Evolutionary conservation across 176 grass and related monocot genomes (phyloP), one percentile per base, ranked within the genome.

Genomic region (Olyra latifolia): DNA sequence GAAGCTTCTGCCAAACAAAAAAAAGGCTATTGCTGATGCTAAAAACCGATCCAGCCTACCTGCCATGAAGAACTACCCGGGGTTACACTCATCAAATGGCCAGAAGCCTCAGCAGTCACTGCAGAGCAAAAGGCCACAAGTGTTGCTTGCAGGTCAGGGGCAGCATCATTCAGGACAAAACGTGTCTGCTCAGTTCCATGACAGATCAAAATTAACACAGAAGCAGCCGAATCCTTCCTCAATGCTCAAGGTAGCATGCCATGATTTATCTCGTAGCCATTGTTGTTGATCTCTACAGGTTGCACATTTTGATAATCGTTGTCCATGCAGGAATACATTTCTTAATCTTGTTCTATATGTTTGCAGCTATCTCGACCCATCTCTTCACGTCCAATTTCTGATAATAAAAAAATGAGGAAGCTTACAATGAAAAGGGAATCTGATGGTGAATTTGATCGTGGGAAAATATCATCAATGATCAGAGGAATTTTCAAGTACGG

Each of bases 161-260:
- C 55, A 72, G 6, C 82, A 17, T 2, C 57, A 61, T 44, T 53
- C 23, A 39, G 72, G 41, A 50, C 72, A 70, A 25, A 87, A 77
- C n/a, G 89, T 69, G 66, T 46, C 39, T 55, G 59, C 74, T 40
- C 23, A 58, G 28, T 47, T 39, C 66, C 54, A 24, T 13, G 45
- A 54, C 49, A 70, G 77, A 69, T 24, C 41, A 45, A 90, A 71
- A 73, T 57, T 65, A 66, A 24, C 13, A 70, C 60, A 76, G 12
- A 89, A 87, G 20, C 85, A 68, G 29, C 42, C 48, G 9, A 62
- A 25, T 49, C 59, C 80, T 45, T 69, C 63, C 35, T 83, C 86
- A 62, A 91, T 74, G 84, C 50, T 44, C 41, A 91, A 91, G 88
- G 95, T 97, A 47, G 50, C 25, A 66, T 80, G 67, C 47, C 19